Evolutionary conservation across 2,329 filamentous ascomycete species (phyloP).

Genomic region (Venturia nashicola): DNA sequence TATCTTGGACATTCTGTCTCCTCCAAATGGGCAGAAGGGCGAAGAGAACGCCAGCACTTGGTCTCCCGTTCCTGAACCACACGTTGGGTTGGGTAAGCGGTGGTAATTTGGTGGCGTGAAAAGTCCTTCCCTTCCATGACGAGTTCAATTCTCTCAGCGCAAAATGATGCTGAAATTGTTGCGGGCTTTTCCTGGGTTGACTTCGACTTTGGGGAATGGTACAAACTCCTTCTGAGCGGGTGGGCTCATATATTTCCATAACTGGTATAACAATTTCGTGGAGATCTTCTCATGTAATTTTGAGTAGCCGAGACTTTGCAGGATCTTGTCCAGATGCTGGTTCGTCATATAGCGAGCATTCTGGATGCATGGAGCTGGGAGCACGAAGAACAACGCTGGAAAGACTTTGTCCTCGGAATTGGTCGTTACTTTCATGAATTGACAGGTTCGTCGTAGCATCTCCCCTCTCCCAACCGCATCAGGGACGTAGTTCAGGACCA

Average conservation of each 20-base stretch:
- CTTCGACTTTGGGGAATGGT: constrained; percentile 10
- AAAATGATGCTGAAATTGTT: constrained; percentile 12
- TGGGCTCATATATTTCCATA: constrained; percentile 51
- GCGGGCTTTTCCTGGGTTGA: constrained; percentile 9
- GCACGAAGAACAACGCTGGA: constrained; percentile 73
- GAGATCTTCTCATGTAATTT: constrained; percentile 58
- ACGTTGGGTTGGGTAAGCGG: too few species aligned
- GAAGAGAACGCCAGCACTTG: background rate
- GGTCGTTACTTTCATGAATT: constrained; percentile 46
- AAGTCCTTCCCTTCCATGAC: background rate
- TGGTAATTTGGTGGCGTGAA: too few species aligned
- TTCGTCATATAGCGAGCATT: constrained; percentile 88
- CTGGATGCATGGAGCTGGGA: constrained; percentile 74
- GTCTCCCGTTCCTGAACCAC: background rate
- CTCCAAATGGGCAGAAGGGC: background rate
- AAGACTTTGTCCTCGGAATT: constrained; percentile 23
- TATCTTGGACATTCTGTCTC: too few species aligned
- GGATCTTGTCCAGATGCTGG: constrained; percentile 54
- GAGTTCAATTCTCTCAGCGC: background rate
- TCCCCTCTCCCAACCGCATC: constrained; percentile 61
- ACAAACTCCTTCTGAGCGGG: background rate
- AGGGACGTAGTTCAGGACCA: constrained; percentile 91
- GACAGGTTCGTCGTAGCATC: constrained; percentile 68
- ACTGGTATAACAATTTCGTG: constrained; percentile 73
- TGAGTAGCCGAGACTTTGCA: constrained; percentile 64